A percentile compares a stretch with the other conserved stretches of the same genome.
These are phyloP conservation scores for Pythium catenulatum DNA, from an alignment of 352 stramenopile genomes.

Conservation along the genomic window DNA sequence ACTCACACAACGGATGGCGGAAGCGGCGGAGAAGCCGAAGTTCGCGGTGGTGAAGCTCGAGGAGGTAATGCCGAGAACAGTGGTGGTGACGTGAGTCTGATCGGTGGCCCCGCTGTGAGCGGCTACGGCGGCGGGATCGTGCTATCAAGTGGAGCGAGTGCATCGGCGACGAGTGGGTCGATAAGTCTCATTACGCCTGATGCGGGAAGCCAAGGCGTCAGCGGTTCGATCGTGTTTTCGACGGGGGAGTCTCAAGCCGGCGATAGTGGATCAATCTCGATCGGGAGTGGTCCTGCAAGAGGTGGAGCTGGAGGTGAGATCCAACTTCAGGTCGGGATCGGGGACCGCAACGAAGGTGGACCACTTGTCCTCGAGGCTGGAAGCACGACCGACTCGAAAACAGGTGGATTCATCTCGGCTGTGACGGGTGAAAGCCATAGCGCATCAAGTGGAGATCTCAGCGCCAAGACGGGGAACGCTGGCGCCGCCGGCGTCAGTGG, in stretches of 20 bases:
- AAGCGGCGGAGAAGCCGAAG: slow-evolving; percentile 90
- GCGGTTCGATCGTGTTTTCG: slow-evolving; percentile 66
- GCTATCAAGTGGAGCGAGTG: slow-evolving; percentile 72
- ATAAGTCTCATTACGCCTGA: slow-evolving; percentile 73
- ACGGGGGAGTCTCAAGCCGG: slow-evolving; percentile 73
- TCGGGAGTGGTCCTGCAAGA: slow-evolving; percentile 76
- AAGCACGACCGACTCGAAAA: slow-evolving; percentile 77
- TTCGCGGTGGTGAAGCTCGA: slow-evolving; percentile 93
- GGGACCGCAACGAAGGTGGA: slow-evolving; percentile 91
- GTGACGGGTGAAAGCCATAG: slow-evolving; percentile 79
- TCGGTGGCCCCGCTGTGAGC: slow-evolving; percentile 82
- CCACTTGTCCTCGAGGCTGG: slow-evolving; percentile 86
- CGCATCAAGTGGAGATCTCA: slow-evolving; percentile 85
- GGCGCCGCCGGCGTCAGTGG: slow-evolving; percentile 79
- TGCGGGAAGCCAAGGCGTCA: slow-evolving; percentile 73
- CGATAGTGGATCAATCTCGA: slow-evolving; percentile 74
- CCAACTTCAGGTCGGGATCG: slow-evolving; percentile 75
- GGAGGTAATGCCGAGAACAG: slow-evolving; percentile 94
- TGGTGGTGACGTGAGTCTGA: slow-evolving; percentile 88
- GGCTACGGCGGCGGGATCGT: slow-evolving; percentile 81
- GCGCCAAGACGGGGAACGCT: slow-evolving; percentile 77
- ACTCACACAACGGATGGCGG: slow-evolving; percentile 93
- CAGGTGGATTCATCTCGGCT: slow-evolving; percentile 78
- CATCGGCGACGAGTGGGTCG: slow-evolving; percentile 75
- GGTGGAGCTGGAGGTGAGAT: slow-evolving; percentile 77